Evolutionary conservation across 2,329 filamentous ascomycete species (phyloP), one percentile per base, ranked within the genome.

Genomic region (Claviceps maximensis): DNA sequence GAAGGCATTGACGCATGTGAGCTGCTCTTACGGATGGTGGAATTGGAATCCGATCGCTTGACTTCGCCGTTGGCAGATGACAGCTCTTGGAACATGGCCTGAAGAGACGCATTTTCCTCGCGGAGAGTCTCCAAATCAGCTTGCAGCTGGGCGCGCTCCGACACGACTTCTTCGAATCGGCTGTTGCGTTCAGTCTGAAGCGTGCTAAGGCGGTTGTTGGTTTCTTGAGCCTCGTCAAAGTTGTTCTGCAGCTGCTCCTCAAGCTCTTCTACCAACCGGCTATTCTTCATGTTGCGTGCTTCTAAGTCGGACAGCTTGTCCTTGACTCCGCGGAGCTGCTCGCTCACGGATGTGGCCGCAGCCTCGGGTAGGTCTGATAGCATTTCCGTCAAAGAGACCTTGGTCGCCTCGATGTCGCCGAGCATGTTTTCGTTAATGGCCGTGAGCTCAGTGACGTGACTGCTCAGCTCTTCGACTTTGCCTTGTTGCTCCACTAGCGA

Each of bases 181-280:
- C 77, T 75, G 56, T 83, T 80, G 48, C 85, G 83, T 68, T 90
- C 86, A 19, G 81, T 80, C 63, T 89, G 84, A 49, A 91, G 75
- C 48, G 86, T 84, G 51, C 90, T 96, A 51, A 97, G 73, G 52
- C 91, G 83, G 71, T 95, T 95, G 67, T 81, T 89, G 13, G 84
- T 83, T 55, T 82, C 75, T 64, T 96, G 88, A 55, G 91, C 89
- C 66, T 95, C 87, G 63, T 98, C 93, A 69, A 89, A 98, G 71
- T 93, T 96, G 65, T 79, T 88, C 64, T 91, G 90, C 52, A 98
- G 82, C 68, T 98, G 93, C 62, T 97, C 91, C 69, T 98, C 93
- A 5, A 98, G 82, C 70, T 98, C 91, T 66, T 97, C 89, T 9
- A 98, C 88, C 13, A 98, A 75, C 23, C 89, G 83, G 44, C 87